Evolutionary conservation across 345 rosid species (phyloP).

Genomic region (Arabis hirsuta): DNA sequence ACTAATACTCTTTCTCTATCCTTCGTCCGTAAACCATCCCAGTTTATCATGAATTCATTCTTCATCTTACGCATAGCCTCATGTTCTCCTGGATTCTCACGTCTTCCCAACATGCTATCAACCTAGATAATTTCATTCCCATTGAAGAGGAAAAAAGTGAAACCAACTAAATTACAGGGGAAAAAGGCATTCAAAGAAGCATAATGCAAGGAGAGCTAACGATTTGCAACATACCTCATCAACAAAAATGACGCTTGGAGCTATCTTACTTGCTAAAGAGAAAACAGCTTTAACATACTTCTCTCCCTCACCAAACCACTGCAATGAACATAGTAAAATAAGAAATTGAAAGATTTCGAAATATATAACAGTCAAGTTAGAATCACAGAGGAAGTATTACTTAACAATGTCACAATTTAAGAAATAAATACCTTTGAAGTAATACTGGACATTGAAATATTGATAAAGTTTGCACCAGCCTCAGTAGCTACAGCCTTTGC

Average conservation of each 20-base stretch:
- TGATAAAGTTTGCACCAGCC: constrained; percentile 97
- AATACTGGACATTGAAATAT: constrained; percentile 98
- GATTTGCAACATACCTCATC: constrained; percentile 73
- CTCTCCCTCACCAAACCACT: constrained; percentile 99
- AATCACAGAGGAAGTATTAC: not conserved
- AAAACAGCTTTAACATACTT: constrained; percentile 98
- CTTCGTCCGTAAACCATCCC: constrained; percentile 98
- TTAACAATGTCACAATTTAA: not conserved
- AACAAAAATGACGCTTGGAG: constrained; percentile 94
- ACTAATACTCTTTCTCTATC: constrained; percentile 93
- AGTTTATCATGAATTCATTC: constrained; percentile 98
- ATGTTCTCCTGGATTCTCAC: constrained; percentile 97
- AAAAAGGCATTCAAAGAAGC: constrained; percentile 1
- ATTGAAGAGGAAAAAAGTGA: not conserved
- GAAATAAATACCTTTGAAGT: constrained; percentile 78
- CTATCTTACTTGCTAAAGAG: constrained; percentile 97
- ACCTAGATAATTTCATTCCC: constrained; percentile 53
- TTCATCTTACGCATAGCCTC: constrained; percentile 99
- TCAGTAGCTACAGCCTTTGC: constrained; percentile 99
- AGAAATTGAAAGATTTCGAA: not conserved
- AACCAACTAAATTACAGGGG: not conserved
- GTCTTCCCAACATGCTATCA: constrained; percentile 97
- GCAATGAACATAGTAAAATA: constrained; percentile 36
- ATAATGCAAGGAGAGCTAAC: not conserved
- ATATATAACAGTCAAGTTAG: constrained; percentile 8